Evolutionary conservation across 163 green algal genomes (phyloP).

Genomic region (Chlamydomonas reinhardtii): DNA sequence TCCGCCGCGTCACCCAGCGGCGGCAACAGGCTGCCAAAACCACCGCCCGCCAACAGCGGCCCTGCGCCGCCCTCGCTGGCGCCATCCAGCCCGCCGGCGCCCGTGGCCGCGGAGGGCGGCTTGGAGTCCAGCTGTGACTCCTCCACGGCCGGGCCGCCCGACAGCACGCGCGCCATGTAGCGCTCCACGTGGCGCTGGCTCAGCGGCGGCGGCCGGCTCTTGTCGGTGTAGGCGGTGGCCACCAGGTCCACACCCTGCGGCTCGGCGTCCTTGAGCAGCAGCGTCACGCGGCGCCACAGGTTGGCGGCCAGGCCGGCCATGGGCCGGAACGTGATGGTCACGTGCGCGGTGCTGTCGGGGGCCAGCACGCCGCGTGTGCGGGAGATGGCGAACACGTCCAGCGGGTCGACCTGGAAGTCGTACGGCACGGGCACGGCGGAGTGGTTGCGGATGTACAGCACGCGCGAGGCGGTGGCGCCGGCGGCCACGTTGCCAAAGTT

Average conservation of each 20-base stretch:
- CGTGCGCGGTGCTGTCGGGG: slow-evolving; percentile 56
- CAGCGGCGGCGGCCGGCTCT: slow-evolving; percentile 68
- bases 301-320: slow-evolving; percentile 62
- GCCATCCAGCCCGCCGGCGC: no score
- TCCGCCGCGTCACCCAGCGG: neutral
- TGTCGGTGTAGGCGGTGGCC: slow-evolving; percentile 70
- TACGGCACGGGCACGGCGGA: slow-evolving; percentile 65
- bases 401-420: slow-evolving; percentile 70
- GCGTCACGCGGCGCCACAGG: slow-evolving; percentile 75
- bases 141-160: slow-evolving; percentile 47
- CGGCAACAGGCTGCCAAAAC: no score
- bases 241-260: slow-evolving; percentile 70
- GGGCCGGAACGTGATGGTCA: slow-evolving; percentile 65
- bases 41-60: no score
- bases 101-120: neutral
- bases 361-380: slow-evolving; percentile 60
- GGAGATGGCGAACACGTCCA: slow-evolving; percentile 71
- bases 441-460: slow-evolving; percentile 81
- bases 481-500: slow-evolving; percentile 76
- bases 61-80: no score
- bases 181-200: slow-evolving; percentile 58
- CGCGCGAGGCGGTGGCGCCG: slow-evolving; percentile 46
- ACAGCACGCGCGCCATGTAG: slow-evolving; percentile 53
- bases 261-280: slow-evolving; percentile 69
- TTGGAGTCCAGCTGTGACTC: slow-evolving; percentile 20